A percentile compares a stretch with the other conserved stretches of the same genome.
These are phyloP conservation scores for Xerocomellus amylosporus DNA, from an alignment of 768 basidiomycete genomes.

Conservation along the genomic window DNA sequence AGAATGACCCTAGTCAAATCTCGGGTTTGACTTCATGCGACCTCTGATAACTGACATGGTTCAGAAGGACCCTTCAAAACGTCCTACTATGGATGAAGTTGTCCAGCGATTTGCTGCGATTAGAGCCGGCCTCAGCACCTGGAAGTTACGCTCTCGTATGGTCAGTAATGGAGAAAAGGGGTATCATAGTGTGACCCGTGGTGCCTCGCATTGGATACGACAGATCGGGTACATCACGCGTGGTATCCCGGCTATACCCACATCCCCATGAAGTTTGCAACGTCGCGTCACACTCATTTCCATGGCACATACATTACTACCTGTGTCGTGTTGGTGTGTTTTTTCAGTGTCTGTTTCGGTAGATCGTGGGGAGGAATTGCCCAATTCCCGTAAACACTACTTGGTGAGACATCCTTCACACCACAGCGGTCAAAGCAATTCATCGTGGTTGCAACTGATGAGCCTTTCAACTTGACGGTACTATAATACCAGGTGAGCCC, in stretches of 20 bases:
- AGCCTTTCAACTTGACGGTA: no score
- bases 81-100: not conserved
- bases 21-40: not conserved
- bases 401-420: no score
- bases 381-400: no score
- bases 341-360: no score
- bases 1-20: not conserved
- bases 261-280: not conserved
- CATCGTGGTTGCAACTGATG: no score
- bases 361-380: no score
- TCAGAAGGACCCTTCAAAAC: not conserved
- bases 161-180: not conserved
- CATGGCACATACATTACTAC: no score
- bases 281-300: no score
- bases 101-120: not conserved
- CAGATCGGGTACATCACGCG: constrained; percentile 14
- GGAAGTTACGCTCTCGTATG: not conserved
- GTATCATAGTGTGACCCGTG: not conserved
- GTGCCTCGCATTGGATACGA: constrained; percentile 24
- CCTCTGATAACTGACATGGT: not conserved
- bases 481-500: no score
- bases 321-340: no score
- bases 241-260: constrained; percentile 19
- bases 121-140: not conserved
- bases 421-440: no score